Conservation (phyloP, 208 protist species). For the Trypanosomatidae sp. region DNA sequence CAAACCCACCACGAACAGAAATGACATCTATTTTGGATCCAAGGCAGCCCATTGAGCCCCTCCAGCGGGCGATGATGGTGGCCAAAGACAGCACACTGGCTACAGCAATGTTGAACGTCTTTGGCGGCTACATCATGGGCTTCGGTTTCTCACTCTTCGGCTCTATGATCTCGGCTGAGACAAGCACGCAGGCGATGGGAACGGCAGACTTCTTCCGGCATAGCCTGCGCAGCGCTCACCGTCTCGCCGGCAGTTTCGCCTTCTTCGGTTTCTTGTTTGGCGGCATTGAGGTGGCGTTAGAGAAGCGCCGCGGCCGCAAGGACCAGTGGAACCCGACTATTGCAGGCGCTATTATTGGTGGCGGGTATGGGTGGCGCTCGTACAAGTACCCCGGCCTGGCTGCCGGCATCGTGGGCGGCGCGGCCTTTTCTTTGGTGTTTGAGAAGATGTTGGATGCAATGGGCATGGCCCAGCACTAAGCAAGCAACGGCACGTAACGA, state of each 20-base stretch:
- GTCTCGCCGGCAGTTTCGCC: slow-evolving; percentile 73
- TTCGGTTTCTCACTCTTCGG: slow-evolving; percentile 89
- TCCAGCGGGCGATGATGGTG: slow-evolving; percentile 66
- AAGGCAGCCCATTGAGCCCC: slow-evolving; percentile 54
- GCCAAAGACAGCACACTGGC: slow-evolving; percentile 63
- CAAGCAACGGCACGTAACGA: background rate
- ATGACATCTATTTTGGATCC: slow-evolving; percentile 71
- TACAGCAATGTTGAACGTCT: slow-evolving; percentile 58
- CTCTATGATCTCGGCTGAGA: slow-evolving; percentile 85
- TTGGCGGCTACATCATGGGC: slow-evolving; percentile 89
- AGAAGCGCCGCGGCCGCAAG: slow-evolving; percentile 90
- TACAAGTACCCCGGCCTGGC: slow-evolving; percentile 83
- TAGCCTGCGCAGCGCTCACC: slow-evolving; percentile 62
- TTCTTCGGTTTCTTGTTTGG: slow-evolving; percentile 91
- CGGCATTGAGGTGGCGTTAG: slow-evolving; percentile 86
- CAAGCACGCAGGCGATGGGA: slow-evolving; percentile 85
- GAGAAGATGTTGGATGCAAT: slow-evolving; percentile 80
- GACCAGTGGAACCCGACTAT: slow-evolving; percentile 85
- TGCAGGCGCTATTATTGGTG: slow-evolving; percentile 71
- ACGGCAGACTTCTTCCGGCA: slow-evolving; percentile 86
- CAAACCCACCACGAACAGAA: background rate
- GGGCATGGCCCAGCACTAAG: slow-evolving; percentile 71
- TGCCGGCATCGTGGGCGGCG: slow-evolving; percentile 58
- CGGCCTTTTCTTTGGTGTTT: slow-evolving; percentile 72
- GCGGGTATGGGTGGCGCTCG: slow-evolving; percentile 78